Conservation (phyloP, 148 eudicot species). For the Fagopyrum esculentum region DNA sequence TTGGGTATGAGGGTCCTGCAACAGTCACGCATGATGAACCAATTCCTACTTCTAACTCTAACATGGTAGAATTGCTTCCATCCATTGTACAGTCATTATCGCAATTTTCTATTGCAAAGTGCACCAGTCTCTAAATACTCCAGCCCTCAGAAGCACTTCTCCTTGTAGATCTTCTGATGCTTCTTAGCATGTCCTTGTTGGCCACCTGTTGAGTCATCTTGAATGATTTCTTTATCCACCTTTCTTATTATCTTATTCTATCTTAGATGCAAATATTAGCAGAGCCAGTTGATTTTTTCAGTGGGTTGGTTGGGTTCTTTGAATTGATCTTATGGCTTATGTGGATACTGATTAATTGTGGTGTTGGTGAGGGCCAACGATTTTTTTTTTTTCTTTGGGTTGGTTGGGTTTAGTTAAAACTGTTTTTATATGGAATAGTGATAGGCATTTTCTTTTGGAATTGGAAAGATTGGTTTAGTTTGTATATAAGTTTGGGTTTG, state of each 20-base stretch:
- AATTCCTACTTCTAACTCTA: slow-evolving; percentile 23
- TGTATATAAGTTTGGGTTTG: neutral
- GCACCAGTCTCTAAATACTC: neutral
- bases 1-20: slow-evolving; percentile 36
- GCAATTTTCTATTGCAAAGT: neutral
- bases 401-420: neutral
- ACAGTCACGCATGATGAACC: slow-evolving; percentile 33
- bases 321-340: too few relatives aligned
- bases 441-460: neutral
- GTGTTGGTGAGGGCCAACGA: too few relatives aligned
- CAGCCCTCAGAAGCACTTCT: neutral
- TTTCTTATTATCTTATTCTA: too few relatives aligned
- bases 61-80: slow-evolving; percentile 28
- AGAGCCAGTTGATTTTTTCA: too few relatives aligned
- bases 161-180: neutral
- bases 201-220: neutral
- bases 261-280: too few relatives aligned
- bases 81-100: slow-evolving; percentile 6
- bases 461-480: neutral
- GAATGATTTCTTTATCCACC: neutral
- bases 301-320: too few relatives aligned
- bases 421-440: neutral
- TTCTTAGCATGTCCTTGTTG: too few relatives aligned
- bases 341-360: too few relatives aligned
- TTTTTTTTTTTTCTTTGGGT: too few relatives aligned